Evolutionary conservation across 208 protist species (phyloP), one percentile per base, ranked within the genome.

Genomic region (Leishmania martiniquensis): DNA sequence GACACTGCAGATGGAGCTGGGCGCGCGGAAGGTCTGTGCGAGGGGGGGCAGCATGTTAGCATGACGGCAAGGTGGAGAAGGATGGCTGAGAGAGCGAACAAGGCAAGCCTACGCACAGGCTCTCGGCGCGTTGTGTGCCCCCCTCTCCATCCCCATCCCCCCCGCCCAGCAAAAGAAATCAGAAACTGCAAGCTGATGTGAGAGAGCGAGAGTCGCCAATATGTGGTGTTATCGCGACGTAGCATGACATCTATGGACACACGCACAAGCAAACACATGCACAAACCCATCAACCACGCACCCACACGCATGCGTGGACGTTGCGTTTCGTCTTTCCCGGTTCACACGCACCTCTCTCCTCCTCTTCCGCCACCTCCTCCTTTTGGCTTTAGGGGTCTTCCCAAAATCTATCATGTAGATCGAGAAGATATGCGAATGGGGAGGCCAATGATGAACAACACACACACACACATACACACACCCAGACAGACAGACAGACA

Each of bases 321-420:
- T n/a, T n/a, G n/a, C n/a, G 5, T 20, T 44, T 66, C 12, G 60
- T 42, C 22, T 44, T 45, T 22, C n/a, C 29, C 12, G 0, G 10
- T 37, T 0, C 29, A 13, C 29, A 37, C 3, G 57, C 57, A 22
- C 4, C 29, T 34, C 57, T 10, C 22, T n/a, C 54, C 54, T n/a
- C 54, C n/a, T 3, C 7, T 29, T 34, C 29, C 57, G 29, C 57
- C 57, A 63, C 57, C 57, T 4, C 29, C 29, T 22, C 57, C n/a
- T 25, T 29, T 63, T 22, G 29, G 57, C 57, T n/a, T 63, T 63
- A 63, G 57, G 13, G n/a, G 57, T 63, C 57, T 63, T 63, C n/a
- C n/a, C 29, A 37, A 13, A 34, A 63, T 63, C 57, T 63, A 37
- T 63, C 57, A 63, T 63, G 57, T 3, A 63, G 57, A 63, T 63